phyloP scores from a whole-genome alignment of 129 eudicot species.

The carrot (Daucus carota) region DH1_v3.0 NC_030381.2:39819501-39820000 shows the following conservation, averaged over 20 bases:
- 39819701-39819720: constrained; percentile 3
- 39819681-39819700: background rate
- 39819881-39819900: background rate
- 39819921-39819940: constrained; percentile 85
- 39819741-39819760: constrained; percentile 93
- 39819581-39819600: background rate
- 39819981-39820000: constrained; percentile 60
- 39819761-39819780: constrained; percentile 85
- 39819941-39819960: constrained; percentile 56
- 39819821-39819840: background rate
- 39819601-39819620: no score
- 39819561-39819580: background rate
- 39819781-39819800: constrained; percentile 88
- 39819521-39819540: no score
- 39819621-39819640: background rate
- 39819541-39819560: background rate
- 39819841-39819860: constrained; percentile 3
- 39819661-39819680: background rate
- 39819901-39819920: constrained; percentile 50
- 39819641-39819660: background rate
- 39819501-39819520: no score
- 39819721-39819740: constrained; percentile 65
- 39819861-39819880: background rate
- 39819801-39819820: constrained; percentile 27
- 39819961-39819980: constrained; percentile 51